Evolutionary conservation across 352 stramenopile species (phyloP).

Genomic region (Phytophthora colocasiae): DNA sequence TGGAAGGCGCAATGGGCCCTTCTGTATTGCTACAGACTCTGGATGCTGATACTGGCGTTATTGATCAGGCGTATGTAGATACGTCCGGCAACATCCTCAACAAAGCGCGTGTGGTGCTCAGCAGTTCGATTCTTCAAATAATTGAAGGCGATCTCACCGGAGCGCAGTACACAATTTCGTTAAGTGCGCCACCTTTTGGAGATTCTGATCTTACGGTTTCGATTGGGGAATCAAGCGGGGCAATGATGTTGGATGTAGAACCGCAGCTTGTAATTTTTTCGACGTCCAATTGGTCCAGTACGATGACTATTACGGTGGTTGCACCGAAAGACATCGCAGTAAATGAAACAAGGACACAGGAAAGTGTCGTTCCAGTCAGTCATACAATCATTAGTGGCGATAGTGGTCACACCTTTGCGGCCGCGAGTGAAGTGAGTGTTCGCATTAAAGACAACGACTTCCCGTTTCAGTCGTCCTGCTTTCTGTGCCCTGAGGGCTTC

Average conservation of each 20-base stretch:
- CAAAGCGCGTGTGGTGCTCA: slow-evolving; percentile 52
- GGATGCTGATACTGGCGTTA: slow-evolving; percentile 42
- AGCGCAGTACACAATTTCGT: slow-evolving; percentile 46
- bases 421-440: slow-evolving; percentile 40
- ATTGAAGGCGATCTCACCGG: slow-evolving; percentile 36
- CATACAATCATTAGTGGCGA: slow-evolving; percentile 48
- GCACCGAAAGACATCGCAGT: slow-evolving; percentile 35
- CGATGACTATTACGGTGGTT: slow-evolving; percentile 37
- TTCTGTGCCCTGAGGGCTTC: slow-evolving; percentile 53
- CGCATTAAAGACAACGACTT: slow-evolving; percentile 63
- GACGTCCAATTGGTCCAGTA: slow-evolving; percentile 50
- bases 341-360: slow-evolving; percentile 13
- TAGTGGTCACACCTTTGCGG: slow-evolving; percentile 43
- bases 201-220: slow-evolving; percentile 23
- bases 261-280: slow-evolving; percentile 51
- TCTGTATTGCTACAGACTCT: slow-evolving; percentile 60
- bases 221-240: slow-evolving; percentile 18
- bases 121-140: slow-evolving; percentile 27
- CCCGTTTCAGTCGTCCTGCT: slow-evolving; percentile 42
- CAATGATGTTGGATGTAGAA: slow-evolving; percentile 28
- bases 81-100: slow-evolving; percentile 40
- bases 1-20: slow-evolving; percentile 64
- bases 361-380: slow-evolving; percentile 32
- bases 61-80: slow-evolving; percentile 64
- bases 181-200: slow-evolving; percentile 50